These are phyloP conservation scores for Entomortierella chlamydospora DNA, from an alignment of 192 early-diverging fungal species.

Conservation along the genomic window DNA sequence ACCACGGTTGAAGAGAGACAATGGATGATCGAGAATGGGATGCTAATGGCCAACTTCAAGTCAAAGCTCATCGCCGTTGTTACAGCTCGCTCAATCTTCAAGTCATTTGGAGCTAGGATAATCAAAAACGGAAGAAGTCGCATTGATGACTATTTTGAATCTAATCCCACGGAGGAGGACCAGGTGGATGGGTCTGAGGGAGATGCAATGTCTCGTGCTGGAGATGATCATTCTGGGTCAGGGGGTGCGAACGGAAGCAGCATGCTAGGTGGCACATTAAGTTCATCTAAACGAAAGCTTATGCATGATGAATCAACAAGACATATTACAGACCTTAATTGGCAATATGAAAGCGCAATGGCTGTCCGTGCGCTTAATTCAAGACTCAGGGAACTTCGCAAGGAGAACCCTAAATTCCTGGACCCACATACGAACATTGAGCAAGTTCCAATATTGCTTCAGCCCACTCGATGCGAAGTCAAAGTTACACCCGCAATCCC, in stretches of 20 bases:
- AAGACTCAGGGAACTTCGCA: conserved; percentile 55
- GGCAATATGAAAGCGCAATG: conserved; percentile 68
- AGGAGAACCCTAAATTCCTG: conserved; percentile 60
- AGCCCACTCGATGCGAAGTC: conserved; percentile 58
- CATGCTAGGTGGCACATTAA: conserved; percentile 2
- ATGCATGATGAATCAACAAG: conserved; percentile 21
- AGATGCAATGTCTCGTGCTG: conserved; percentile 25
- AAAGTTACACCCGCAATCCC: neutral
- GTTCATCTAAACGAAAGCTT: conserved; percentile 21
- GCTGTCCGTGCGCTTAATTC: conserved; percentile 64
- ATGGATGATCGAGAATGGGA: conserved; percentile 65
- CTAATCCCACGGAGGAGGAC: conserved; percentile 47
- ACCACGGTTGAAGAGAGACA: conserved; percentile 84
- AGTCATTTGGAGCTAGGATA: conserved; percentile 74
- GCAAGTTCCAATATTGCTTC: conserved; percentile 60
- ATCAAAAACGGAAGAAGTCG: conserved; percentile 70
- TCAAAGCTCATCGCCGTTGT: conserved; percentile 76
- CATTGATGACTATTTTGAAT: conserved; percentile 80
- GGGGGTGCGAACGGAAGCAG: conserved; percentile 1
- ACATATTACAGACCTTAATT: conserved; percentile 49
- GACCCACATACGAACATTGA: conserved; percentile 69
- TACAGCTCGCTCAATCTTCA: conserved; percentile 79
- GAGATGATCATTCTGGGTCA: conserved; percentile 12
- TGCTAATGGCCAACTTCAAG: conserved; percentile 75
- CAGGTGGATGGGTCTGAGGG: conserved; percentile 30